These are phyloP conservation scores for Tardiomyces digboiensis DNA, from an alignment of 1,139 yeast genomes.

Conservation along the genomic window DNA sequence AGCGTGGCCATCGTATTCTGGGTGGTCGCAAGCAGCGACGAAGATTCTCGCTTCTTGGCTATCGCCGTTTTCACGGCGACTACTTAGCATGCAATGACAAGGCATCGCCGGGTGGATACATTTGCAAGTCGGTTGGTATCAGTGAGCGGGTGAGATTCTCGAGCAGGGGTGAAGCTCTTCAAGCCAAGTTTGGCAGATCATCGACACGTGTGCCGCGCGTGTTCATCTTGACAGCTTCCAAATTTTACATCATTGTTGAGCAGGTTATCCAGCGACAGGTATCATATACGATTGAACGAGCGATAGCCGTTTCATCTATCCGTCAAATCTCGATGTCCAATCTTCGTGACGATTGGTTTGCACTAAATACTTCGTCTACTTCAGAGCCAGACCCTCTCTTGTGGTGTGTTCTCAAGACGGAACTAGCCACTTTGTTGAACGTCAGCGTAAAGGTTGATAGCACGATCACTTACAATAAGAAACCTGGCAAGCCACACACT, in stretches of 20 bases:
- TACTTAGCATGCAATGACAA: constrained; percentile 77
- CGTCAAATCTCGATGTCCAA: constrained; percentile 59
- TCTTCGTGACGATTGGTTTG: constrained; percentile 91
- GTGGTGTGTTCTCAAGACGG: constrained; percentile 82
- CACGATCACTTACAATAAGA: constrained; percentile 76
- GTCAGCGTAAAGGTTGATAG: constrained; percentile 60
- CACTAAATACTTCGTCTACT: constrained; percentile 43
- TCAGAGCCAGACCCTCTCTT: constrained; percentile 72
- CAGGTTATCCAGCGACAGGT: constrained; percentile 64
- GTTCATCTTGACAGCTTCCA: constrained; percentile 53
- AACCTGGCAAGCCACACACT: constrained; percentile 66
- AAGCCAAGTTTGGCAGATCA: constrained; percentile 88
- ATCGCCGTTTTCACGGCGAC: constrained; percentile 91
- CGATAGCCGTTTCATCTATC: constrained; percentile 52
- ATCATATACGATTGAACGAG: constrained; percentile 53
- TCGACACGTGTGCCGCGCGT: constrained; percentile 70
- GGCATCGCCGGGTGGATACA: constrained; percentile 62
- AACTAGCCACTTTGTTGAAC: constrained; percentile 65
- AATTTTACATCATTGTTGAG: constrained; percentile 64
- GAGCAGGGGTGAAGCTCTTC: constrained; percentile 67
- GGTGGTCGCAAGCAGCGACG: constrained; percentile 85
- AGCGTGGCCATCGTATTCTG: constrained; percentile 62
- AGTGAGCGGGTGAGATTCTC: constrained; percentile 70
- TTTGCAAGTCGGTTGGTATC: constrained; percentile 51
- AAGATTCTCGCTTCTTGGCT: constrained; percentile 77